Conservation (phyloP, 805 yeast species). For the Scheffersomyces stipitis region DNA sequence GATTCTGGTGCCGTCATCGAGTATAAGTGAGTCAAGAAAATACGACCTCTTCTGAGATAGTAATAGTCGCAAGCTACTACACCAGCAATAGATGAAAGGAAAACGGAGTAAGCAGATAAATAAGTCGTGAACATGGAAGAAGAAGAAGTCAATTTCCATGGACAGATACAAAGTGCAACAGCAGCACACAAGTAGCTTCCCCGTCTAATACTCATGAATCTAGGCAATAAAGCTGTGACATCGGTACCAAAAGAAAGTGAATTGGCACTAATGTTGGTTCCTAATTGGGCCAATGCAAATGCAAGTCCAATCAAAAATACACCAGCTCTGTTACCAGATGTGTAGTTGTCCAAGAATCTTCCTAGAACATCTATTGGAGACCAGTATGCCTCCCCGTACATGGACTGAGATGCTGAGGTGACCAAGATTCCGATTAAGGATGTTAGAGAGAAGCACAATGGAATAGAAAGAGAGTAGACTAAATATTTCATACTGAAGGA, state of each 20-base stretch:
- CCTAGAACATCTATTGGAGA: slow-evolving; percentile 77
- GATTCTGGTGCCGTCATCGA: slow-evolving; percentile 38
- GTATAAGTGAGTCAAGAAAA: slow-evolving; percentile 66
- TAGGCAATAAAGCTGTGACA: slow-evolving; percentile 64
- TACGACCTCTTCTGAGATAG: slow-evolving; percentile 66
- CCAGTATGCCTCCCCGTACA: slow-evolving; percentile 77
- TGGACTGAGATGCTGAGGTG: slow-evolving; percentile 69
- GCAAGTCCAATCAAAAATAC: slow-evolving; percentile 72
- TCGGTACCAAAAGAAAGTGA: slow-evolving; percentile 73
- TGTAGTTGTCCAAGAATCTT: slow-evolving; percentile 52
- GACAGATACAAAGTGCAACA: slow-evolving; percentile 70
- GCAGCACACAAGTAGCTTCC: slow-evolving; percentile 78
- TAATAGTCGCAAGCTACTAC: slow-evolving; percentile 69
- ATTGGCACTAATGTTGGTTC: slow-evolving; percentile 74
- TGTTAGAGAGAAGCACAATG: slow-evolving; percentile 75
- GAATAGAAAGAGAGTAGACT: slow-evolving; percentile 61
- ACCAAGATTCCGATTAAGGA: slow-evolving; percentile 83
- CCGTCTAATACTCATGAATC: slow-evolving; percentile 69
- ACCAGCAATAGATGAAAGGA: slow-evolving; percentile 82
- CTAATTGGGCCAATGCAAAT: slow-evolving; percentile 74
- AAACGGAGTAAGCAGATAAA: slow-evolving; percentile 77
- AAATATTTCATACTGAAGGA: slow-evolving; percentile 39
- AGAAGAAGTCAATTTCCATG: slow-evolving; percentile 76
- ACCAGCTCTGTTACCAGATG: slow-evolving; percentile 71
- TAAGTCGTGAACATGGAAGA: slow-evolving; percentile 77